phyloP scores from a whole-genome alignment of 148 eudicot species.

The Spergularia bocconei region DNA sequence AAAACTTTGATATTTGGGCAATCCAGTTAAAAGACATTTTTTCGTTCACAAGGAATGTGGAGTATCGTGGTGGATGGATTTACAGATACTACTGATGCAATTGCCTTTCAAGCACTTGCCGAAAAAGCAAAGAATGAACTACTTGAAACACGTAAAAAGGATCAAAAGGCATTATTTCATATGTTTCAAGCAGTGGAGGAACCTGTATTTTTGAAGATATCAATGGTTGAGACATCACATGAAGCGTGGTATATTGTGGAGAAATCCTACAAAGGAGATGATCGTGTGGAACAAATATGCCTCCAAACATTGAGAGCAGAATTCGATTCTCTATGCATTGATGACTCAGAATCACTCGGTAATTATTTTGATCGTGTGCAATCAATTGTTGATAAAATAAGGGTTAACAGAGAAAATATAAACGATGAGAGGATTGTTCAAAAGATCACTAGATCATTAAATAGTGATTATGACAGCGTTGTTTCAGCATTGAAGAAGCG shows the following conservation, averaged over 20 bases:
- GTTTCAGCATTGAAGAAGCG: not conserved
- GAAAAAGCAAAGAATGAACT: not conserved
- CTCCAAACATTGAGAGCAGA: slow-evolving; percentile 2
- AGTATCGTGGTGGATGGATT: not conserved
- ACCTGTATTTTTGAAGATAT: not conserved
- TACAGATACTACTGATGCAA: not conserved
- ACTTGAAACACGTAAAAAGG: not conserved
- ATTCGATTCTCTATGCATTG: slow-evolving; percentile 1
- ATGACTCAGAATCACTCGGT: not conserved
- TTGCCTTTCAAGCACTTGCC: not conserved
- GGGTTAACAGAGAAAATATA: not conserved
- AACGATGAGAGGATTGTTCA: not conserved
- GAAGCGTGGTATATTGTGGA: not conserved
- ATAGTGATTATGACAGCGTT: not conserved
- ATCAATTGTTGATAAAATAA: slow-evolving; percentile 15
- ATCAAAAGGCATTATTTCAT: not conserved
- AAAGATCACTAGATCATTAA: not conserved
- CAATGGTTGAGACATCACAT: not conserved
- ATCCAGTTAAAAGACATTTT: not conserved
- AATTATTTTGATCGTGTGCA: not conserved
- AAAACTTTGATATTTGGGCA: too few relatives aligned
- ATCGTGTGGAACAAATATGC: not conserved
- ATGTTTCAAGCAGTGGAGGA: slow-evolving; percentile 11
- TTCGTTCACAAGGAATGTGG: not conserved
- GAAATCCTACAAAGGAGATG: not conserved